Evolutionary conservation across 495 filamentous ascomycete genomes (phyloP).

Genomic region (Penicillium robsamsonii): DNA sequence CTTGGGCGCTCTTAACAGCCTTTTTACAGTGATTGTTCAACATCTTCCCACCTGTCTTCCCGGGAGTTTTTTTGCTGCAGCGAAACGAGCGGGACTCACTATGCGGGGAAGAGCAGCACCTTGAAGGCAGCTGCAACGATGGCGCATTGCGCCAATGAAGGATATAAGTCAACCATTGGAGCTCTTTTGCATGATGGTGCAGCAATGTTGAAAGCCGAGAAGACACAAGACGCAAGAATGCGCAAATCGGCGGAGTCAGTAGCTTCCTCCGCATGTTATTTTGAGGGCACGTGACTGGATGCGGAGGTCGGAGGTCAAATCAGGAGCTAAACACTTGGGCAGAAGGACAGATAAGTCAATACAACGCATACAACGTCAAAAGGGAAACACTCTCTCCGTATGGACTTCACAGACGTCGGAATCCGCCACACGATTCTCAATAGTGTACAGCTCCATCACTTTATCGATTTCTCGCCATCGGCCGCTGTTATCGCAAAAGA

Average conservation of each 20-base stretch:
- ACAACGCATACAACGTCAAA: not conserved
- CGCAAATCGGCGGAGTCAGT: not conserved
- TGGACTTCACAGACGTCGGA: slow-evolving; percentile 53
- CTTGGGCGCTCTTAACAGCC: not conserved
- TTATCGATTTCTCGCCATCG: slow-evolving; percentile 47
- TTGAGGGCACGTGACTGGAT: slow-evolving; percentile 2
- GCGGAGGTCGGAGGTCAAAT: slow-evolving; percentile 31
- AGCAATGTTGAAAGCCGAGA: slow-evolving; percentile 5
- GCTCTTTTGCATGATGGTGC: slow-evolving; percentile 27
- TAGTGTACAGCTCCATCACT: slow-evolving; percentile 45
- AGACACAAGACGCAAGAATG: slow-evolving; percentile 5
- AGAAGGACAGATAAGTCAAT: slow-evolving; percentile 28
- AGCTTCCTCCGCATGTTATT: slow-evolving; percentile 18
- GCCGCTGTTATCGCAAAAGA: slow-evolving; percentile 46
- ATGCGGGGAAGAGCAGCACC: slow-evolving; percentile 89
- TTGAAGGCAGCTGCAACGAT: slow-evolving; percentile 87
- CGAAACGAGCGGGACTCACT: slow-evolving; percentile 58
- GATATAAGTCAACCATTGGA: slow-evolving; percentile 78
- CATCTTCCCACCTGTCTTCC: not conserved
- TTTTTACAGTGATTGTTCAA: not conserved
- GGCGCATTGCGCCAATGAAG: slow-evolving; percentile 82
- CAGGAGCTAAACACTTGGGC: slow-evolving; percentile 17
- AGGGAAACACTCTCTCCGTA: slow-evolving; percentile 20
- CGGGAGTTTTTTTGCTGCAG: not conserved
- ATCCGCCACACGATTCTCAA: slow-evolving; percentile 49